Conservation (phyloP, 768 basidiomycete genomes). For the Mycena polygramma region DNA sequence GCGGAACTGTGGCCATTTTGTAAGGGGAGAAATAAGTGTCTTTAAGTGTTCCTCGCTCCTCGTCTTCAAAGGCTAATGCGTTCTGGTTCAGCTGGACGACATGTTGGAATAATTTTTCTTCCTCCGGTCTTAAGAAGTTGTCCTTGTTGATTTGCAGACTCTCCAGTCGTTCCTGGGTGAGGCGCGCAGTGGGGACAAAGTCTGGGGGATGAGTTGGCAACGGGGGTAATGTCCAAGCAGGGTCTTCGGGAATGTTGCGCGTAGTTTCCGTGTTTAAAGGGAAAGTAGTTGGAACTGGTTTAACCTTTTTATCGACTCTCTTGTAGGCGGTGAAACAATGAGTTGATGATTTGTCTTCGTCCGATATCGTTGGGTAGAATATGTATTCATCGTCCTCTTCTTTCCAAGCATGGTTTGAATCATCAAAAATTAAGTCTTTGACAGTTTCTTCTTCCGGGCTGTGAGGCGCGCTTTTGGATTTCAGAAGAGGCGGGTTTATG, state of each 20-base stretch:
- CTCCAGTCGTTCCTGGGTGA: conserved; percentile 4
- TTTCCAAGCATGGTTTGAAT: not conserved
- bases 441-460: too few species aligned
- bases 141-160: conserved; percentile 3
- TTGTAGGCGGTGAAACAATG: conserved; percentile 5
- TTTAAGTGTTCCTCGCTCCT: conserved; percentile 15
- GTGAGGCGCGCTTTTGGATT: too few species aligned
- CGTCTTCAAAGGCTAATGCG: conserved; percentile 12
- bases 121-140: not conserved
- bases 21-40: conserved; percentile 10
- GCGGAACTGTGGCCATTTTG: conserved; percentile 12
- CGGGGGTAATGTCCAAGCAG: not conserved
- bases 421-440: too few species aligned
- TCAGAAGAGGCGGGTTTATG: too few species aligned
- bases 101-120: conserved; percentile 7
- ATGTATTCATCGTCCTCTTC: conserved; percentile 1
- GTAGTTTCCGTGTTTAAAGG: not conserved
- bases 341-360: not conserved
- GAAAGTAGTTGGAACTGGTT: conserved; percentile 2
- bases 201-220: not conserved
- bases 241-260: not conserved
- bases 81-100: conserved; percentile 1
- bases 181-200: not conserved
- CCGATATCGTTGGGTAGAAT: not conserved
- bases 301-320: conserved; percentile 3